phyloP scores from a whole-genome alignment of 805 yeast genomes.

The Teunomyces barrocoloradensis region DNA sequence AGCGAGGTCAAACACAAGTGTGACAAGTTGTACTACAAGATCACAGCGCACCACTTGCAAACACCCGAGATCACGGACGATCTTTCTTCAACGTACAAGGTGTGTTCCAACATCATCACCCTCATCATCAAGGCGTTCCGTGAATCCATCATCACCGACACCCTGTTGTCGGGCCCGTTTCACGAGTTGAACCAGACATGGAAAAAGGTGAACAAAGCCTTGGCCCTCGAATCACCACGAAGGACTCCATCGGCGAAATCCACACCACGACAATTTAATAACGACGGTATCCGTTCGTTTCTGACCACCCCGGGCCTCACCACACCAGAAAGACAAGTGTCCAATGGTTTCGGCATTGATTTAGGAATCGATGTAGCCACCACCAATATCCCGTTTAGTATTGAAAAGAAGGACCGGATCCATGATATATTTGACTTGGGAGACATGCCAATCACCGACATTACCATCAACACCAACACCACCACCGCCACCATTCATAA shows the following conservation, averaged over 20 bases:
- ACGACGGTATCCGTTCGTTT: conserved; percentile 17
- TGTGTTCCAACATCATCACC: conserved; percentile 37
- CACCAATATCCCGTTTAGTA: conserved; percentile 31
- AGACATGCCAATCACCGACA: background rate
- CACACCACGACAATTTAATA: conserved; percentile 5
- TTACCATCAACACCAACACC: background rate
- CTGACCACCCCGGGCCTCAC: conserved; percentile 9
- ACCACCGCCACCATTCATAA: background rate
- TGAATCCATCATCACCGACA: conserved; percentile 39
- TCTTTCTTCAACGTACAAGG: conserved; percentile 33
- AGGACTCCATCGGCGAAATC: background rate
- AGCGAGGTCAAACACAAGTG: conserved; percentile 32
- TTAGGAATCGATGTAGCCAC: conserved; percentile 25
- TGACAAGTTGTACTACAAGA: conserved; percentile 7
- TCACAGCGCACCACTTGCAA: background rate
- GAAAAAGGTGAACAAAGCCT: background rate
- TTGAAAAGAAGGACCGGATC: conserved; percentile 29
- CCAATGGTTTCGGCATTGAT: conserved; percentile 29
- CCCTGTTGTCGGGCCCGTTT: conserved; percentile 14
- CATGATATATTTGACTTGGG: conserved; percentile 16
- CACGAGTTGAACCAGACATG: conserved; percentile 17
- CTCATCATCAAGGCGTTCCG: conserved; percentile 31
- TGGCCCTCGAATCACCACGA: background rate
- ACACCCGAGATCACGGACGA: conserved; percentile 22
- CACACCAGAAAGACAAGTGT: background rate